Percentiles rank a stretch among this genome's conserved stretches.
These are phyloP conservation scores for Coemansia guatemalensis DNA, from an alignment of 192 early-diverging fungal genomes.

Conservation along the genomic window DNA sequence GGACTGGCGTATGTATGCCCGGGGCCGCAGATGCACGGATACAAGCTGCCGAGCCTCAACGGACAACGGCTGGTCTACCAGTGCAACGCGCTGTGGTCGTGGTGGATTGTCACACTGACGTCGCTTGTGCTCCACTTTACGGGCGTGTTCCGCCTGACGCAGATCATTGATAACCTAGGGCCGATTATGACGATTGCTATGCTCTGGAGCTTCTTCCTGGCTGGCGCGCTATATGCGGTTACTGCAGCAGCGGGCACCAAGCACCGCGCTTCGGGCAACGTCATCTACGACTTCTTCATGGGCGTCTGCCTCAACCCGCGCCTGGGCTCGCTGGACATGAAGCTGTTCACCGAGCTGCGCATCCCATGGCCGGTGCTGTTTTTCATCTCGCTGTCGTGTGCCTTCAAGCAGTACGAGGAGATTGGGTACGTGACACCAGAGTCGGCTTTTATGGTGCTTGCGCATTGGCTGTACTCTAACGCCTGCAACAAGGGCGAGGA, in stretches of 20 bases:
- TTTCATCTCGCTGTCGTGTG: constrained; percentile 69
- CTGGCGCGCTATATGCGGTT: constrained; percentile 53
- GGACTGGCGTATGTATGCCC: constrained; percentile 64
- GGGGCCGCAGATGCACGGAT: constrained; percentile 65
- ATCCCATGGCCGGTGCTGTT: constrained; percentile 84
- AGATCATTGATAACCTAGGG: constrained; percentile 64
- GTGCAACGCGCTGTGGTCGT: constrained; percentile 77
- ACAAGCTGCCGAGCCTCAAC: constrained; percentile 67
- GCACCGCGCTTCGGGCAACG: constrained; percentile 68
- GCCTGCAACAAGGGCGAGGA: constrained; percentile 70
- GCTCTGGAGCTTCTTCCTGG: constrained; percentile 70
- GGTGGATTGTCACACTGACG: constrained; percentile 57
- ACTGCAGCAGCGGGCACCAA: constrained; percentile 77
- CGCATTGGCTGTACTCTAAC: constrained; percentile 83
- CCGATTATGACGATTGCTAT: constrained; percentile 65
- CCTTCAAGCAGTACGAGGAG: constrained; percentile 76
- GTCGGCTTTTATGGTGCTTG: constrained; percentile 72
- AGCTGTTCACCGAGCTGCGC: constrained; percentile 92
- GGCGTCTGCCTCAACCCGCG: constrained; percentile 96
- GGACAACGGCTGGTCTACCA: constrained; percentile 80
- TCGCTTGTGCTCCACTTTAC: constrained; percentile 66
- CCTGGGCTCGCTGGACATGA: constrained; percentile 82
- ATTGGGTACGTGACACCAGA: constrained; percentile 75
- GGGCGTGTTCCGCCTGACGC: constrained; percentile 59
- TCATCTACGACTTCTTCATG: constrained; percentile 93